Evolutionary conservation across 768 basidiomycete species (phyloP), one percentile per base, ranked within the genome.

Genomic region (Ramaria rubella): DNA sequence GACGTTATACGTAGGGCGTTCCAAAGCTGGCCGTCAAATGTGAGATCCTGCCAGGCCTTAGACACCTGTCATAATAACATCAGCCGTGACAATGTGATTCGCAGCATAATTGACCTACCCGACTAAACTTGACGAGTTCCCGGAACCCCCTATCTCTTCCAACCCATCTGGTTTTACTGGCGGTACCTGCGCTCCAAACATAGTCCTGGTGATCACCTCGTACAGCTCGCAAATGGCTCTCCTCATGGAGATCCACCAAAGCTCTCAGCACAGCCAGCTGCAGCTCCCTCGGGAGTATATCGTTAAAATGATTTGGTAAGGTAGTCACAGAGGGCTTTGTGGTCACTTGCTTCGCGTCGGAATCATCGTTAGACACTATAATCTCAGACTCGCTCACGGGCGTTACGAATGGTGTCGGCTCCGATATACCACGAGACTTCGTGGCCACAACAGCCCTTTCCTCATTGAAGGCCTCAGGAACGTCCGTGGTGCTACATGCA

Each of bases 21-120:
- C 93, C 93, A 94, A n/a, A 94, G 76, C 64, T 92, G 88, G 14
- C 92, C 92, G 67, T 95, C 93, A 62, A 85, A 82, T 24, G 85
- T 82, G 36, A 94, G 79, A 2, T 72, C 67, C 52, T 80, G 82
- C 91, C 92, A 95, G 9, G 75, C 64, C 65, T 80, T 86, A 27
- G 86, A 93, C 11, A 91, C 86, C 88, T 92, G 34, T 43, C 29
- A 14, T n/a, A 52, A 59, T 60, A 49, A 54, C 30, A 55, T 52
- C 51, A 59, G 56, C 1, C 0, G 33, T 29, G 36, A 38, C 31
- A 42, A 52, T 49, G 52, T 49, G 21, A 30, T 34, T 48, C 26
- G 43, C 29, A 19, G 27, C 50, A 33, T n/a, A 57, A 24, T 43
- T 58, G 59, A 74, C 83, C 71, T 70, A 94, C 92, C 75, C 88